These are phyloP conservation scores for Mimosa pudica DNA, from an alignment of 306 rosid genomes.

Conservation along the genomic window DNA sequence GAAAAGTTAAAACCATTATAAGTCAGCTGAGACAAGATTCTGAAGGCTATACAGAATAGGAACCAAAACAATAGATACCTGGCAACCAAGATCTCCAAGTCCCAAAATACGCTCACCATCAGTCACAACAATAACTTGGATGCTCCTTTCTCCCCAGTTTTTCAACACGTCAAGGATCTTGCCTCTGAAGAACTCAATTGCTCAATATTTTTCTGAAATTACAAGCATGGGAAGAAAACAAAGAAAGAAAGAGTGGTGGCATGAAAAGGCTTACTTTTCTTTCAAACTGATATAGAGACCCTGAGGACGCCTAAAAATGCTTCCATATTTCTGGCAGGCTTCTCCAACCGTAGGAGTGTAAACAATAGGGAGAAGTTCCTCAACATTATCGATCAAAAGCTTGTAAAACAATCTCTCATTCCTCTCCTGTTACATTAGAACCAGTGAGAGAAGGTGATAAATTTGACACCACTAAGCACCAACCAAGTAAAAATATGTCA, in stretches of 20 bases:
- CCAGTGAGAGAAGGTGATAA: conserved; percentile 29
- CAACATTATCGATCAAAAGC: conserved; percentile 84
- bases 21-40: conserved; percentile 6
- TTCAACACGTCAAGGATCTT: conserved; percentile 89
- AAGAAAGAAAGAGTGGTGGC: neutral
- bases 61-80: conserved; percentile 51
- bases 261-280: conserved; percentile 61
- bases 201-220: conserved; percentile 36
- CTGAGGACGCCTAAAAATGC: conserved; percentile 91
- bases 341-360: conserved; percentile 98
- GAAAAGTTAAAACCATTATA: conserved; percentile 12
- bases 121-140: conserved; percentile 95
- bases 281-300: conserved; percentile 92
- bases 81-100: conserved; percentile 98
- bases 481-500: neutral
- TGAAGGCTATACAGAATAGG: conserved; percentile 24
- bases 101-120: conserved; percentile 99
- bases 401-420: conserved; percentile 92
- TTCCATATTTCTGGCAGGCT: conserved; percentile 97
- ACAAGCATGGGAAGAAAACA: neutral
- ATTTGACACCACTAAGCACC: conserved; percentile 7
- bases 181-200: conserved; percentile 59
- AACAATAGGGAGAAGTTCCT: conserved; percentile 91
- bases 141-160: conserved; percentile 86
- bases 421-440: conserved; percentile 68